Conservation (phyloP, 2,329 filamentous ascomycete species). For the Hirsutella minnesotensis region DNA sequence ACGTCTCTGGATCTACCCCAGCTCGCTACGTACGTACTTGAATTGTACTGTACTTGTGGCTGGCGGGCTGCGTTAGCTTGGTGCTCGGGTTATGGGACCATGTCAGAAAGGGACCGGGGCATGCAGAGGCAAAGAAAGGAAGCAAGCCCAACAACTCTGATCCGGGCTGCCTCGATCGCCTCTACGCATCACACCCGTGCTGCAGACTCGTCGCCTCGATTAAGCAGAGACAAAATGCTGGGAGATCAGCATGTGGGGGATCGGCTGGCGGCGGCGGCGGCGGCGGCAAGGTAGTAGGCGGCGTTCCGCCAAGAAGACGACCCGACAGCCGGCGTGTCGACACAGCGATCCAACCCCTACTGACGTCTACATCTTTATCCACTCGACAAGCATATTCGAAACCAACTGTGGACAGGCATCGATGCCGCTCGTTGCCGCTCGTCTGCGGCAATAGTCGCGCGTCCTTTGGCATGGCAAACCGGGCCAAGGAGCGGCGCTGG, state of each 20-base stretch:
- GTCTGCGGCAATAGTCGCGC: not conserved
- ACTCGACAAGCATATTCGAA: too few relatives aligned
- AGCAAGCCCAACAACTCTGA: too few relatives aligned
- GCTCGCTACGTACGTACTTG: too few relatives aligned
- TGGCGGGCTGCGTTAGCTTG: too few relatives aligned
- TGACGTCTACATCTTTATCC: not conserved
- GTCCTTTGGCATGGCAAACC: not conserved
- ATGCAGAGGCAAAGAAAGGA: too few relatives aligned
- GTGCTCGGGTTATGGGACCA: too few relatives aligned
- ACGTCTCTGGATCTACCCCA: too few relatives aligned
- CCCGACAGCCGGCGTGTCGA: not conserved
- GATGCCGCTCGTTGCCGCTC: not conserved
- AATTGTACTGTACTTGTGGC: too few relatives aligned
- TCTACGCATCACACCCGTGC: too few relatives aligned
- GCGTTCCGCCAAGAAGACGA: not conserved
- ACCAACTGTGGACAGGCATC: not conserved
- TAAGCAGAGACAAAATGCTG: not conserved
- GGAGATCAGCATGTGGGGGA: not conserved
- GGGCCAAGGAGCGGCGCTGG: not conserved
- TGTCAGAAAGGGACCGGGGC: too few relatives aligned
- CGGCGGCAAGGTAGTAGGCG: not conserved
- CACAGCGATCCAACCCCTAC: not conserved
- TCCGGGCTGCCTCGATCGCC: too few relatives aligned
- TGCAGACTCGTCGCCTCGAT: not conserved
- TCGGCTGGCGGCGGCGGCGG: constrained; percentile 1